Evolutionary conservation across 345 rosid species (phyloP).

Genomic region (Ceriops decandra): DNA sequence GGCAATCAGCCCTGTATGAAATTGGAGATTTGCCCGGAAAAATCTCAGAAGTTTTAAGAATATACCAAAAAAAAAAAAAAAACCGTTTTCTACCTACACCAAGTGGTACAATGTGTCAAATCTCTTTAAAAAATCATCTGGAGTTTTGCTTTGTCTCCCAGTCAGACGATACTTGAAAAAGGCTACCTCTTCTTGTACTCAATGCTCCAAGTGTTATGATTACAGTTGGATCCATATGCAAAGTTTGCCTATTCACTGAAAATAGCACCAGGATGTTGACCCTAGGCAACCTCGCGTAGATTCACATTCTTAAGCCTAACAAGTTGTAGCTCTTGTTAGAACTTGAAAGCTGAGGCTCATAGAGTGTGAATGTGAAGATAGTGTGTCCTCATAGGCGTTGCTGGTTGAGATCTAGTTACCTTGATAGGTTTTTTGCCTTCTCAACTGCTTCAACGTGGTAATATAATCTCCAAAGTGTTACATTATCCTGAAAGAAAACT

Average conservation of each 20-base stretch:
- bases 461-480: slow-evolving; percentile 56
- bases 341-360: background rate
- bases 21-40: too few species aligned
- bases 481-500: slow-evolving; percentile 41
- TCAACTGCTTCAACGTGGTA: slow-evolving; percentile 48
- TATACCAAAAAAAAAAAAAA: too few species aligned
- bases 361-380: background rate
- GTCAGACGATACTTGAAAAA: background rate
- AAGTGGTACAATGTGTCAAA: background rate
- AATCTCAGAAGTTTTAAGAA: too few species aligned
- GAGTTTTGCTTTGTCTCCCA: background rate
- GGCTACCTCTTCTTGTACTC: too few species aligned
- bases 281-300: background rate
- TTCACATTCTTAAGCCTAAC: background rate
- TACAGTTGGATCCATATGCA: background rate
- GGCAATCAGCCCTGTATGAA: too few species aligned
- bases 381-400: background rate
- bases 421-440: slow-evolving; percentile 32
- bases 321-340: background rate
- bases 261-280: background rate
- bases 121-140: background rate
- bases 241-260: background rate
- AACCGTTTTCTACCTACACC: too few species aligned
- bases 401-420: background rate
- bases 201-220: background rate